Base-by-base conservation (phyloP, 306 rosid genomes). In the Acacia crassicarpa region DNA sequence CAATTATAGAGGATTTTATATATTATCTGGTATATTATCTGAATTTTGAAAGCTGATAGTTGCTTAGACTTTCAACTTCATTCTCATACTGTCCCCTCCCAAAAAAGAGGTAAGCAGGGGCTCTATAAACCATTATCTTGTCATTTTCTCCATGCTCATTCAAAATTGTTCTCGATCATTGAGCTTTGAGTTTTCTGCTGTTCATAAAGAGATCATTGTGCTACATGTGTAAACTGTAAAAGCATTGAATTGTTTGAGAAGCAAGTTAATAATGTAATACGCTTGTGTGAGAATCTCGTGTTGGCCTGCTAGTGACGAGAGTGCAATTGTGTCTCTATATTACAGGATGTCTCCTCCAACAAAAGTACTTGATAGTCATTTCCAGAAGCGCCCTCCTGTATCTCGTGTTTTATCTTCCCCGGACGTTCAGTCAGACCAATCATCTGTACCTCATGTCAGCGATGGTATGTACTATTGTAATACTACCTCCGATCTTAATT, bases 401-500 rank as follows among this genome's bases (percentile, higher is more conserved):
- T 83, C 90, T 66, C 85, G 89, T 14, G 84, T 80, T 53, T 80
- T 85, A 82, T 91, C 92, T 45, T 91, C 92, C 40, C 91, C 89
- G 4, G 95, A 89, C 56, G 91, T 86, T 27, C 85, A 85, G 76
- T 80, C 88, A 20, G 95, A 89, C 84, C 69, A 87, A 56, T 84
- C 85, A 63, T 67, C 90, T 45, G 76, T 77, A 77, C 61, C 89
- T 23, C 89, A 73, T 72, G 86, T 62, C 73, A 89, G 81, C 43
- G 91, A 87, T 80, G 93, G 93, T 87, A 82, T 75, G 86, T 75
- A 85, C 20, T 53, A n/a, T 22, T 35, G 25, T 62, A 38, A 16
- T 45, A 73, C 75, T n/a, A n/a, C n/a, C n/a, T n/a, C n/a, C n/a
- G n/a, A n/a, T n/a, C n/a, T n/a, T n/a, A n/a, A n/a, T n/a, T n/a